Evolutionary conservation across 2,329 filamentous ascomycete genomes (phyloP).

Genomic region (Xylaria sp.): DNA sequence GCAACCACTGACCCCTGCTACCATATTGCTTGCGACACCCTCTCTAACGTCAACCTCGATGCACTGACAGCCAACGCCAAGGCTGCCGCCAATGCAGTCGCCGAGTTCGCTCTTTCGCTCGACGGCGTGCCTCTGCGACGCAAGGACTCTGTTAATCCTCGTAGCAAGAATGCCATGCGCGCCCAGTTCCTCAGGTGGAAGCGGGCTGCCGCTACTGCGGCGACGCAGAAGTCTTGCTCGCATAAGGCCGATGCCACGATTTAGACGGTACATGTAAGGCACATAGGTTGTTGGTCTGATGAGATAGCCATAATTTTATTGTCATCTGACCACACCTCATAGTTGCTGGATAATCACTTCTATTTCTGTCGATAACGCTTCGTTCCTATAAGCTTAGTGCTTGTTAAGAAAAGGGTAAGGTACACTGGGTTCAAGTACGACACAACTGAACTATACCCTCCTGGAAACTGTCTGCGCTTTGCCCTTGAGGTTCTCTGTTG

Average conservation of each 20-base stretch:
- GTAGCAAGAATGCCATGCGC: slow-evolving; percentile 26
- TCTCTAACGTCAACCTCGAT: slow-evolving; percentile 56
- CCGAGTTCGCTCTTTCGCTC: slow-evolving; percentile 46
- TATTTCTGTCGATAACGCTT: neutral
- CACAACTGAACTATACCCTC: neutral
- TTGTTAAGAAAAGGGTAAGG: neutral
- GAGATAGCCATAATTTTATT: neutral
- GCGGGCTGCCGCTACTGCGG: slow-evolving; percentile 32
- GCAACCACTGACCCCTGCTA: slow-evolving; percentile 53
- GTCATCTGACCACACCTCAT: neutral
- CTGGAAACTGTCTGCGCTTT: neutral
- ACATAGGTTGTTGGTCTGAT: neutral
- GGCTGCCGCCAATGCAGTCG: slow-evolving; percentile 63
- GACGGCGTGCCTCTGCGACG: slow-evolving; percentile 38
- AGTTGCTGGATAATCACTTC: neutral
- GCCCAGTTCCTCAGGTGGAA: slow-evolving; percentile 39
- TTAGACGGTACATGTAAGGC: slow-evolving; percentile 10
- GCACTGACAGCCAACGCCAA: slow-evolving; percentile 54
- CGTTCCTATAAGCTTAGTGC: neutral
- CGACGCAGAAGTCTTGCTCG: slow-evolving; percentile 39
- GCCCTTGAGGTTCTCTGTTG: neutral
- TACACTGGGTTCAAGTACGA: neutral
- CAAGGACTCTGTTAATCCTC: slow-evolving; percentile 29
- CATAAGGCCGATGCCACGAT: slow-evolving; percentile 32
- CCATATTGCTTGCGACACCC: slow-evolving; percentile 55